Base-by-base conservation (phyloP, 345 rosid species). In the Salix arbutifolia region DNA sequence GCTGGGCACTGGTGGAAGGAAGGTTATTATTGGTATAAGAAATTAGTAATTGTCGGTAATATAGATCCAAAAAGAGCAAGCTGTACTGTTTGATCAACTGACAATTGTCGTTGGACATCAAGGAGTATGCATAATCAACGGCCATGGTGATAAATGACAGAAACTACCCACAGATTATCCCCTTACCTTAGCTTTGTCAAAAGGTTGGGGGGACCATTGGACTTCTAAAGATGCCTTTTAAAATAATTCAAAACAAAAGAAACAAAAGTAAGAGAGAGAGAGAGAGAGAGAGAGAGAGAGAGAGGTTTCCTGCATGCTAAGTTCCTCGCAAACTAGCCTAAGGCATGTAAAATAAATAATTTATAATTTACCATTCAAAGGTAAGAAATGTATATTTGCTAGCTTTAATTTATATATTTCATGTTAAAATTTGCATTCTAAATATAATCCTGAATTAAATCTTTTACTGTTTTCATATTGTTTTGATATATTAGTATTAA, bases 181-280 rank as follows among this genome's bases (percentile, higher is more conserved):
- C 50, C 33, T 66, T 23, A 33, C 37, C 37, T 33, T 33, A 33
- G 37, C 37, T 33, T 33, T 33, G 37, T 33, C 37, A 33, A 33
- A 79, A 74, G 38, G 40, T 17, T 44, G n/a, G 74, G 71, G 19
- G 18, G 33, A n/a, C 28, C 72, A 37, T 38, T 78, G 72, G 73
- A 65, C 65, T 33, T 78, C 69, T 31, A 61, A 62, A 70, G 70
- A 33, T 31, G 35, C 71, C 3, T 12, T 33, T 30, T 19, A 23
- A 67, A 73, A 44, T 58, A 60, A 73, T 78, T 23, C 69, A 60
- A 33, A 25, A 19, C 46, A 23, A 40, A 17, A 67, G 9, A 33
- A 17, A 14, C 7, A 28, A 8, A 25, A 16, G 3, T 21, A 6
- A 2, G 17, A 65, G 31, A 3, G n/a, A 30, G 31, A n/a, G n/a